Base-by-base conservation (phyloP, 306 rosid genomes). In the Mucuna pruriens region DNA sequence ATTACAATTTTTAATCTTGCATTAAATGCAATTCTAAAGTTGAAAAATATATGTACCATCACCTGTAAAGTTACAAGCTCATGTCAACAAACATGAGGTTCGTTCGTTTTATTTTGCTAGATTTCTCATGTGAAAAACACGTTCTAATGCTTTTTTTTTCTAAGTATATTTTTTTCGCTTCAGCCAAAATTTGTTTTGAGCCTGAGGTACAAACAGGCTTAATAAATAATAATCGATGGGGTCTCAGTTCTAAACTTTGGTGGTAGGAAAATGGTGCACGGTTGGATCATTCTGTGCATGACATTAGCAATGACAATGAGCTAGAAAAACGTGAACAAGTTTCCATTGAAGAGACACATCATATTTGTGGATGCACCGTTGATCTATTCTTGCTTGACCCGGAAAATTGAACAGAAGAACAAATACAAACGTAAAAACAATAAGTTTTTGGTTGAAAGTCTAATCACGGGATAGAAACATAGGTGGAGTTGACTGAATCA, bases 401-500 rank as follows among this genome's bases (percentile, higher is more conserved):
- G 71, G 48, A 38, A 84, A 63, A 54, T 34, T 2, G 60, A 48
- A 19, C 4, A 63, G 40, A 61, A 31, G 29, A 62, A 74, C 16
- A 39, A 42, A 42, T 40, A 23, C 1, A 39, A 46, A 79, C 22
- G 16, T 22, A 2, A 49, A 49, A 49, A 49, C n/a, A 57, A 23
- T 2, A 60, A 16, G 22, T 29, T 38, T 8, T 82, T 68, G 22
- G 87, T 83, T 78, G 84, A 22, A 36, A 72, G 87, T 85, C 77
- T 72, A 87, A 89, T 87, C 87, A 70, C 20, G 11, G 66, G 62
- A 34, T 51, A 64, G 84, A 82, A 79, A 67, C 88, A 87, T 78
- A 26, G 61, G 42, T 54, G 65, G 68, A 73, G 80, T 85, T 85
- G 94, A 91, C 91, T 77, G 73, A 61, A 82, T 71, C 23, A 3